Conservation (phyloP, 1,284 basidiomycete genomes). For the Hymenochaete sp. region DNA sequence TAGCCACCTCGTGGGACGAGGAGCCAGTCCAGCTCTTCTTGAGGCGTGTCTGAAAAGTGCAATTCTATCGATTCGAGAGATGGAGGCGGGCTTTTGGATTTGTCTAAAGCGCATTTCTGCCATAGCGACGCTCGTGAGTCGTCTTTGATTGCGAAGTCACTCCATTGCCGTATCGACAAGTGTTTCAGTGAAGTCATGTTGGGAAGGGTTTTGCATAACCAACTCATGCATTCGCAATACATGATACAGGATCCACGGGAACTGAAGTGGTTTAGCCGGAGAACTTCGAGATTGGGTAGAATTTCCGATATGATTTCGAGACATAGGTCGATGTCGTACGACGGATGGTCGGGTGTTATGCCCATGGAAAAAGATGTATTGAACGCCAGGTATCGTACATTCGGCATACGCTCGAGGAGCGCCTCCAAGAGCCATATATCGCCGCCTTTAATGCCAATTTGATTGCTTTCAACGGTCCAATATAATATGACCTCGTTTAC, state of each 20-base stretch:
- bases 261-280: constrained; percentile 2
- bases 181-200: neutral
- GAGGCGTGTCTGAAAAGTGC: neutral
- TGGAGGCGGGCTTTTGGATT: neutral
- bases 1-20: neutral
- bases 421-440: constrained; percentile 6
- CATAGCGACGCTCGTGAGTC: neutral
- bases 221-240: neutral
- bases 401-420: neutral
- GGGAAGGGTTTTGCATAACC: neutral
- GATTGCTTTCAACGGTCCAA: neutral
- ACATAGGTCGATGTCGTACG: neutral
- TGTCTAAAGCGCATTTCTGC: neutral
- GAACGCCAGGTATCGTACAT: constrained; percentile 1
- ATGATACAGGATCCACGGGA: neutral
- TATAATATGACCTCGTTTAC: constrained; percentile 7
- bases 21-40: neutral
- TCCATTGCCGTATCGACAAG: neutral
- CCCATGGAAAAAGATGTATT: neutral
- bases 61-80: constrained; percentile 4
- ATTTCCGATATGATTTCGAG: neutral
- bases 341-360: neutral
- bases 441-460: neutral
- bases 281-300: neutral
- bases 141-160: too few species aligned